Evolutionary conservation across 106 monocot species (phyloP).

Genomic region (Ottelia alismoides): DNA sequence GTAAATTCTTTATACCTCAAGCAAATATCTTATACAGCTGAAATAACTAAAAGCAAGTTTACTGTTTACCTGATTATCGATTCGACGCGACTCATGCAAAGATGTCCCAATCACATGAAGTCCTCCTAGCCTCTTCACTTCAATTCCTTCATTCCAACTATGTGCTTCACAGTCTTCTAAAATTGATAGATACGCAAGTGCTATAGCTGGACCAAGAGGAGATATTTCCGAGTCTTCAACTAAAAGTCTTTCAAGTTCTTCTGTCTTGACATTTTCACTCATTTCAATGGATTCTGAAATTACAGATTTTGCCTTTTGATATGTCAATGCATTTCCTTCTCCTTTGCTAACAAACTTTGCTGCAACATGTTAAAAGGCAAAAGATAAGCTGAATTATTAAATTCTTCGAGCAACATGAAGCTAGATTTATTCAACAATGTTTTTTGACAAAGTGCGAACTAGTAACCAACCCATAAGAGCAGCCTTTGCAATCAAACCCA

Average conservation of each 20-base stretch:
- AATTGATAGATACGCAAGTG: conserved; percentile 60
- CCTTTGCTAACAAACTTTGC: conserved; percentile 77
- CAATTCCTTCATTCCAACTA: conserved; percentile 63
- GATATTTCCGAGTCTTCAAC: conserved; percentile 52
- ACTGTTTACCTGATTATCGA: conserved; percentile 85
- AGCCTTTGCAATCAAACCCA: conserved; percentile 76
- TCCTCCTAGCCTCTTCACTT: conserved; percentile 86
- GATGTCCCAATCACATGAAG: conserved; percentile 99
- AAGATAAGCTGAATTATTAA: neutral
- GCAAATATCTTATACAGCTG: too few relatives aligned
- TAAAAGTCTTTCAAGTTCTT: conserved; percentile 45
- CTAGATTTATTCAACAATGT: conserved; percentile 1
- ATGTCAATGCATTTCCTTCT: conserved; percentile 53
- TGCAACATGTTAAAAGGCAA: conserved; percentile 4
- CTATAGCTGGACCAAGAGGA: conserved; percentile 53
- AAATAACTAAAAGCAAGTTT: neutral
- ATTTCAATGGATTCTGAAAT: conserved; percentile 76
- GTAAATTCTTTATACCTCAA: too few relatives aligned
- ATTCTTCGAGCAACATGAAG: neutral
- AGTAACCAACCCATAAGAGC: conserved; percentile 57
- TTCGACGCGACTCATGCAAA: conserved; percentile 93
- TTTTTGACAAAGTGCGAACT: neutral
- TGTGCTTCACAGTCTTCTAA: conserved; percentile 83
- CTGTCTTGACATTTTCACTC: conserved; percentile 53
- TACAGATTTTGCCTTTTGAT: conserved; percentile 63